Evolutionary conservation across 805 yeast genomes (phyloP), one percentile per base, ranked within the genome.

Genomic region (Zygosaccharomyces siamensis): DNA sequence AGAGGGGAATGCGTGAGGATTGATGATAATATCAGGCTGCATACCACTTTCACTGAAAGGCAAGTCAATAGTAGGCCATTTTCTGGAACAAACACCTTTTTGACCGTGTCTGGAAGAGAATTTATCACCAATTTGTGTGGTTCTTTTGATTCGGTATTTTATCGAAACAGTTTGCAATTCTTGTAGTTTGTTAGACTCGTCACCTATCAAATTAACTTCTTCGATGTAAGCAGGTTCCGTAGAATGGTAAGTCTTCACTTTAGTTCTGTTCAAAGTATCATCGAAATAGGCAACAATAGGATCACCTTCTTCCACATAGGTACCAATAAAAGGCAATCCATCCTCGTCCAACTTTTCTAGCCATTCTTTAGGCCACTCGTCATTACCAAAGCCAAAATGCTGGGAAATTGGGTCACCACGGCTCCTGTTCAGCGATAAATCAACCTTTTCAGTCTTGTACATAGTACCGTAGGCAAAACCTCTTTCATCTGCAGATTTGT

Each of bases 1-100:
- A 43, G 98, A 92, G 60, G 99, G 99, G 92, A 92, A 93, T 57
- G 98, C 99, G 69, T 92, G 99, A 3, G 99, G 99, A 68, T 93
- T 93, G 64, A 93, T 93, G 64, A 93, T 93, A 59, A 93, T 86
- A 72, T 93, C 99, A 2, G 99, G 99, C 68, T 87, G 96, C 53
- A 93, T 92, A 62, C 99, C 99, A 30, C 87, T 75, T 72, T 93
- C 99, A 56, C 89, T 80, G 74, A 93, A 93, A 47, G 99, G 99
- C 96, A 93, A 83, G 69, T 93, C 98, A 54, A 88, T 76, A 45
- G 89, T 84, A 28, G 98, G 99, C 96, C 97, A 93, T 71, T 90
- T 92, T 69, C 97, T 85, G 7, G 98, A 90, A 73, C 97, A 90
- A 54, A 90, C 97, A 80, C 98, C 98, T 70, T 90, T 90, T 72